Base-by-base conservation (phyloP, 2,329 filamentous ascomycete species). In the Coniochaeta sp. region DNA sequence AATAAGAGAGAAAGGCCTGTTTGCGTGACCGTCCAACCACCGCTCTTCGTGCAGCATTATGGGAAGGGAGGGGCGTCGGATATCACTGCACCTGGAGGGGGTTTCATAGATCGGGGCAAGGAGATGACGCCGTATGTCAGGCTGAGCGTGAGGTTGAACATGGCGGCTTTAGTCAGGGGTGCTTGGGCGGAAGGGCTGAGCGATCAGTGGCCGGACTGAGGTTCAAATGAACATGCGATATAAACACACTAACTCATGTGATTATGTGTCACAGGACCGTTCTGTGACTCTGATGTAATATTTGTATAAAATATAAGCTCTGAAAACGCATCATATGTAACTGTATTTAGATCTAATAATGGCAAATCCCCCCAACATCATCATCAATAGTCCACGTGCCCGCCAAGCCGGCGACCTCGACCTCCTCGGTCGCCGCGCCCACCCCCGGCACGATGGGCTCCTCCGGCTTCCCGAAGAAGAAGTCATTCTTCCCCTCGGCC, bases 371-470 rank as follows among this genome's bases (percentile, higher is more conserved):
- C 6, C 85, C 92, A 58, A 87, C 87, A 63, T 85, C 83, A 61
- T 96, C 91, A 68, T 96, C 91, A 70, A 95, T 88, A n/a, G 86
- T 89, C 93, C 93, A 97, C 0, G 86, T 88, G 1, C 90, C 91
- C 6, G 92, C 91, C 58, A 97, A 76, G 0, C 93, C 93, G 59
- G 76, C 77, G 24, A 86, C 74, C 61, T 80, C 77, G 1, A 81
- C 79, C 62, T 79, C 78, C 61, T 79, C 79, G 54, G 24, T 19
- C 52, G 75, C 74, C 38, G 69, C 74, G 17, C 74, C 73, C 34
- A 73, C 67, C 36, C 69, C 68, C 17, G 67, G 40, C 64, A 60
- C 76, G 1, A 79, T 76, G 0, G 67, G 69, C 57, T 77, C 74
- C 56, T 81, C 77, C 0, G 76, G 70, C 70, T 85, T 85, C 5